A percentile compares a stretch with the other conserved stretches of the same genome.
Evolutionary conservation across 2,329 filamentous ascomycete species (phyloP).

Genomic region (Cercospora janseana): DNA sequence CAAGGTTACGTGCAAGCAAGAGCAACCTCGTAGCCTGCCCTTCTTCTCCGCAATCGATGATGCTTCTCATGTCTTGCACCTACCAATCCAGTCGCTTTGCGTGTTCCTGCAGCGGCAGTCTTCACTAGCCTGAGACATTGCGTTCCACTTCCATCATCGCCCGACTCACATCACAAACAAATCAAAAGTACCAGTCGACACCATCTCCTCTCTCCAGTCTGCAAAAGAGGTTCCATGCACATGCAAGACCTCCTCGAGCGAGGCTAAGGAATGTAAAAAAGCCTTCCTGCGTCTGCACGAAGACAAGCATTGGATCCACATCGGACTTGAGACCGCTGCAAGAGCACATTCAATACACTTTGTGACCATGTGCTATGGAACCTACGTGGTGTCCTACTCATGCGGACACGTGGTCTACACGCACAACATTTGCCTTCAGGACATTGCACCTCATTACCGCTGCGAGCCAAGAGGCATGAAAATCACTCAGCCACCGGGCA

Average conservation of each 20-base stretch:
- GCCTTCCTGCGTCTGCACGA: slow-evolving; percentile 8
- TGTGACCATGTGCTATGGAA: slow-evolving; percentile 26
- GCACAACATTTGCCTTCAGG: slow-evolving; percentile 25
- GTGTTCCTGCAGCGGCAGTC: slow-evolving; percentile 12
- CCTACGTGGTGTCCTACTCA: slow-evolving; percentile 25
- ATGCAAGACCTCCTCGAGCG: background rate
- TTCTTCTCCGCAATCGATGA: slow-evolving; percentile 1
- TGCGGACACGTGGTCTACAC: slow-evolving; percentile 25
- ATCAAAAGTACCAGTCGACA: background rate
- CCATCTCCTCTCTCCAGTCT: background rate
- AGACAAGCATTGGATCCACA: background rate
- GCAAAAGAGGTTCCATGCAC: background rate
- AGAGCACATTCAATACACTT: background rate
- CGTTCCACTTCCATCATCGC: slow-evolving; percentile 14
- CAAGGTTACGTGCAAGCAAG: background rate
- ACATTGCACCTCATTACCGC: slow-evolving; percentile 25
- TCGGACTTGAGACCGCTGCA: slow-evolving; percentile 6
- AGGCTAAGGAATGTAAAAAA: background rate
- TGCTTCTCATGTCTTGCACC: slow-evolving; percentile 2
- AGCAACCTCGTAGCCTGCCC: slow-evolving; percentile 1
- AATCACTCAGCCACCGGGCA: slow-evolving; percentile 26
- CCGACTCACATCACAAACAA: background rate
- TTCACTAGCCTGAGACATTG: slow-evolving; percentile 13
- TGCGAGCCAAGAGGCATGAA: slow-evolving; percentile 29
- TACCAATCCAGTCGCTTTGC: slow-evolving; percentile 9